A percentile compares a stretch with the other conserved stretches of the same genome.
phyloP scores from a whole-genome alignment of 768 basidiomycete species.

The Lentinula detonsa region DNA sequence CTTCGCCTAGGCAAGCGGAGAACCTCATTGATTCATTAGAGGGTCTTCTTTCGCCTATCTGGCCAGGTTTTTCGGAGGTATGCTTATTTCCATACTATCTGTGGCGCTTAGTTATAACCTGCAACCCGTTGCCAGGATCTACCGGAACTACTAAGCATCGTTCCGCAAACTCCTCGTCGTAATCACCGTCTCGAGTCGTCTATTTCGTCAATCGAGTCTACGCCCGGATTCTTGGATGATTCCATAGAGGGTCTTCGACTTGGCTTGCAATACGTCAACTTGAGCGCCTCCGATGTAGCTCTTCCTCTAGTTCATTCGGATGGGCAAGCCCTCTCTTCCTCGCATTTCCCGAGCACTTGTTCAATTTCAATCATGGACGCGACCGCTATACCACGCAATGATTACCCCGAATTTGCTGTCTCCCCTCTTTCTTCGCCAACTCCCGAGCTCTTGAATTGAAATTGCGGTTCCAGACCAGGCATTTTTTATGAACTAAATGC shows the following conservation, averaged over 20 bases:
- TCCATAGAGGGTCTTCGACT: slow-evolving; percentile 34
- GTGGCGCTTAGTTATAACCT: slow-evolving; percentile 7
- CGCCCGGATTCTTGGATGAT: slow-evolving; percentile 37
- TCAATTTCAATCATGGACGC: slow-evolving; percentile 41
- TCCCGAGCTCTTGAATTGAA: slow-evolving; percentile 45
- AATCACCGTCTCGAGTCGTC: slow-evolving; percentile 39
- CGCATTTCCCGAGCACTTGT: slow-evolving; percentile 32
- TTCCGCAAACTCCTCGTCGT: slow-evolving; percentile 42
- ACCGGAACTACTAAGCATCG: slow-evolving; percentile 46
- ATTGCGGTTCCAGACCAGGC: not conserved
- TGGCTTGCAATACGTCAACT: slow-evolving; percentile 28
- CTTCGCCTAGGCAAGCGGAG: slow-evolving; percentile 15
- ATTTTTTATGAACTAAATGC: not conserved
- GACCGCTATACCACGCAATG: not conserved
- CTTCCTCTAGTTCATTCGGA: slow-evolving; percentile 18
- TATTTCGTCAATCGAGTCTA: slow-evolving; percentile 53
- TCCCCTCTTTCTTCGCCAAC: slow-evolving; percentile 33
- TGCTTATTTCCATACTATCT: slow-evolving; percentile 6
- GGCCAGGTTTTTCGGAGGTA: slow-evolving; percentile 29
- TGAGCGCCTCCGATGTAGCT: slow-evolving; percentile 26
- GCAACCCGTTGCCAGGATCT: slow-evolving; percentile 17
- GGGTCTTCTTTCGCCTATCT: slow-evolving; percentile 31
- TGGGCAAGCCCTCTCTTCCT: slow-evolving; percentile 22
- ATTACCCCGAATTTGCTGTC: slow-evolving; percentile 19
- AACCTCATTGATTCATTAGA: slow-evolving; percentile 23